Conservation (phyloP, 1,284 basidiomycete genomes). For the Trametes hirsuta region DNA sequence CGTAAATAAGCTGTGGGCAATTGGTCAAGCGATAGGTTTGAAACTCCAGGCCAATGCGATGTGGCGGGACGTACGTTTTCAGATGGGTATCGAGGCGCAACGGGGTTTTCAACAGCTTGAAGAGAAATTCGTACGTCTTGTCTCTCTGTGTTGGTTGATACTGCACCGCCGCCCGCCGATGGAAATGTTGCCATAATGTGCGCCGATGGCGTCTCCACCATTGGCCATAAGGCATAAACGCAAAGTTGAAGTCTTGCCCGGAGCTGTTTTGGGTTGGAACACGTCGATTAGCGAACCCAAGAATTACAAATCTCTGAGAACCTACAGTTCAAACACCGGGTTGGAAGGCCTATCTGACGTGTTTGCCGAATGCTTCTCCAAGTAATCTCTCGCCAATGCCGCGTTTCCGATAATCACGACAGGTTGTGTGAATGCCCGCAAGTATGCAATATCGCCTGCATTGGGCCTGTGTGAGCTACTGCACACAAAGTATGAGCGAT, state of each 20-base stretch:
- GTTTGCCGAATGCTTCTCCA: slow-evolving; percentile 16
- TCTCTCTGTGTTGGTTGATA: slow-evolving; percentile 14
- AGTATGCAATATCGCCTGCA: background rate
- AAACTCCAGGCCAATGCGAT: background rate
- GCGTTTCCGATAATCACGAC: slow-evolving; percentile 16
- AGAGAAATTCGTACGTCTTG: slow-evolving; percentile 16
- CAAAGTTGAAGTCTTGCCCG: slow-evolving; percentile 37
- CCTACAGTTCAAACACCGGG: background rate
- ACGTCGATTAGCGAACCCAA: background rate
- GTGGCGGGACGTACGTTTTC: slow-evolving; percentile 1
- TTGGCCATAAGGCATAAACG: slow-evolving; percentile 27
- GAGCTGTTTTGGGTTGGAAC: background rate
- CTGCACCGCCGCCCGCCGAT: background rate
- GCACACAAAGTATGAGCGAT: background rate
- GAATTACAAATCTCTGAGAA: background rate
- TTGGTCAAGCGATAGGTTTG: too few species aligned
- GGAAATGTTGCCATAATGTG: slow-evolving; percentile 25
- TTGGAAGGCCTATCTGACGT: slow-evolving; percentile 8
- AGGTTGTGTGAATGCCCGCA: background rate
- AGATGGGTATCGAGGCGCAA: background rate
- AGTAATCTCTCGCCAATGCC: slow-evolving; percentile 11
- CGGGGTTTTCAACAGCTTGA: slow-evolving; percentile 1
- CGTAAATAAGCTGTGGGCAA: slow-evolving; percentile 9
- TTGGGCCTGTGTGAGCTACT: background rate
- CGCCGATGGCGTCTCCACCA: slow-evolving; percentile 25